A percentile compares a stretch with the other conserved stretches of the same genome.
Evolutionary conservation across 352 stramenopile genomes (phyloP).

Genomic region (Globisporangium recalcitrans): DNA sequence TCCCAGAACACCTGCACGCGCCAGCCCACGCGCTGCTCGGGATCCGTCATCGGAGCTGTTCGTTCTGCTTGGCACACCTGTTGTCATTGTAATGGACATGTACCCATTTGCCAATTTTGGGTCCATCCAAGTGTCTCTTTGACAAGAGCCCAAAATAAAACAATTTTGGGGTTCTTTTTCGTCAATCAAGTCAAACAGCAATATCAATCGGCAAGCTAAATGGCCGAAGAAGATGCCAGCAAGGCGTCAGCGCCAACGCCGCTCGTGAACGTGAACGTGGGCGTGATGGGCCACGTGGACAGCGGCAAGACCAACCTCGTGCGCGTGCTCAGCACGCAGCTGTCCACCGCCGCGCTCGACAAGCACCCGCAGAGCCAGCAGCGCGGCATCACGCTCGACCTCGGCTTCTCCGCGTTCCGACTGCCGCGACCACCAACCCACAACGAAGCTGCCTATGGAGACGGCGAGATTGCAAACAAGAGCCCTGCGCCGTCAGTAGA

Average conservation of each 20-base stretch:
- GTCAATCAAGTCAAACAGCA: background rate
- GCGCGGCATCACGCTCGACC: conserved; percentile 97
- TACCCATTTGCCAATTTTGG: too few relatives aligned
- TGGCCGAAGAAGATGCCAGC: background rate
- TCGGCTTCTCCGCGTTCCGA: conserved; percentile 97
- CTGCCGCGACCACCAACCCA: conserved; percentile 32
- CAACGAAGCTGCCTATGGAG: background rate
- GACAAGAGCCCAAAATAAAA: too few relatives aligned
- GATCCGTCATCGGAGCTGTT: too few relatives aligned
- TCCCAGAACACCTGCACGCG: conserved; percentile 70
- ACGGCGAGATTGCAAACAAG: background rate
- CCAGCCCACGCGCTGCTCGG: conserved; percentile 24
- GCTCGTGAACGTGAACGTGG: conserved; percentile 94
- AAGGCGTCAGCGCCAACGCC: background rate
- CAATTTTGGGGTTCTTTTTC: too few relatives aligned
- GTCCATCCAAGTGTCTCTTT: too few relatives aligned
- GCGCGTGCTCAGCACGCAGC: conserved; percentile 93
- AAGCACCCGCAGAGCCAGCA: conserved; percentile 96
- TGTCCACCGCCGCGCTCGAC: conserved; percentile 97
- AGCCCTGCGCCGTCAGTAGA: background rate
- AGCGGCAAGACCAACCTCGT: conserved; percentile 97
- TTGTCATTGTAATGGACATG: too few relatives aligned
- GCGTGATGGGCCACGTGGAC: conserved; percentile 98
- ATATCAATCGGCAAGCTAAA: background rate
- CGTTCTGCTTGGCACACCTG: too few relatives aligned